These are phyloP conservation scores for Viola odorata DNA, from an alignment of 345 rosid genomes.

Conservation along the genomic window DNA sequence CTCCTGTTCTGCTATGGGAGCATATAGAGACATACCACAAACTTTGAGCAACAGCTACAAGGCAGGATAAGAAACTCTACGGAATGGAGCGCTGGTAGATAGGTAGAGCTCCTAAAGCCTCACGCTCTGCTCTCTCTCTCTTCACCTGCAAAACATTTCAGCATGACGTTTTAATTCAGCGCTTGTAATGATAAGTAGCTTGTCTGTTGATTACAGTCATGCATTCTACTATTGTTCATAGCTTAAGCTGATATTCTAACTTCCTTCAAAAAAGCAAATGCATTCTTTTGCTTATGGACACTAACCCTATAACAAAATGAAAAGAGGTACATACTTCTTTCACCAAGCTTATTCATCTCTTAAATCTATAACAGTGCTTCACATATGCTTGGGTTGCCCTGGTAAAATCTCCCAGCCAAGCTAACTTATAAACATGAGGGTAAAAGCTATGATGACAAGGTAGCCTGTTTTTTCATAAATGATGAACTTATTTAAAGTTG, in stretches of 20 bases:
- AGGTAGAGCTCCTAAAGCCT: constrained; percentile 90
- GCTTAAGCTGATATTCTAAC: no score
- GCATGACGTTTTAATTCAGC: background rate
- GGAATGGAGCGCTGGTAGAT: constrained; percentile 84
- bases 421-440: no score
- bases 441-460: no score
- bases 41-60: constrained; percentile 8
- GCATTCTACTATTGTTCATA: background rate
- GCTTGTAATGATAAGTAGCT: background rate
- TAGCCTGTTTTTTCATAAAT: no score
- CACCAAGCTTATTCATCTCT: constrained; percentile 1
- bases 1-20: background rate
- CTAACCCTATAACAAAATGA: background rate
- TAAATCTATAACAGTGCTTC: background rate
- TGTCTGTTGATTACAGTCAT: background rate
- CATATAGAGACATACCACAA: constrained; percentile 5
- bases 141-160: constrained; percentile 51
- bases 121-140: constrained; percentile 77
- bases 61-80: constrained; percentile 24
- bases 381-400: background rate
- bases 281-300: no score
- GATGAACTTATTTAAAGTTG: no score
- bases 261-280: no score
- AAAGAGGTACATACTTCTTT: background rate
- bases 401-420: no score